Conservation (phyloP, 2,329 filamentous ascomycete genomes). For the Aspergillus chevalieri region DNA sequence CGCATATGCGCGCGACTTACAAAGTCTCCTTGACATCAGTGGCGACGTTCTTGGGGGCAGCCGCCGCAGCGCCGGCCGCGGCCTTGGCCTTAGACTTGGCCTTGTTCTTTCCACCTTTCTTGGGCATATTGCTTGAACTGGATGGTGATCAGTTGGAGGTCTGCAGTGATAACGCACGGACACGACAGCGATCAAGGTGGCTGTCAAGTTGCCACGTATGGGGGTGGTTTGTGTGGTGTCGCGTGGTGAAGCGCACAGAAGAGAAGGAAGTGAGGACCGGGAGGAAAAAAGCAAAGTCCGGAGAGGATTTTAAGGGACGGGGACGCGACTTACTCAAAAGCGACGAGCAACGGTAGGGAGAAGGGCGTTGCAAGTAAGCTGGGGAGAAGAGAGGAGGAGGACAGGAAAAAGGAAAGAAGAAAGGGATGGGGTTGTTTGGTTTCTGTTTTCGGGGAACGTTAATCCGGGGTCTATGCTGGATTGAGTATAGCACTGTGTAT, state of each 20-base stretch:
- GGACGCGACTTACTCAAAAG: not conserved
- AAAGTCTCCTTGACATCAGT: conserved; percentile 24
- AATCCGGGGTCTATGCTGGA: not conserved
- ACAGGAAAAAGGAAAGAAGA: not conserved
- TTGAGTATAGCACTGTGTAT: not conserved
- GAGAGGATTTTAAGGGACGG: too few relatives aligned
- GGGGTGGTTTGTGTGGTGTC: not conserved
- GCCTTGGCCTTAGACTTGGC: conserved; percentile 22
- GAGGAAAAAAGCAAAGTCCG: not conserved
- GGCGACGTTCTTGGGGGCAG: conserved; percentile 18
- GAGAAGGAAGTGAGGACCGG: not conserved
- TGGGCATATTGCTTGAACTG: conserved; percentile 21
- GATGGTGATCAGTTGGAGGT: not conserved
- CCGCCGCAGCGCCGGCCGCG: conserved; percentile 14
- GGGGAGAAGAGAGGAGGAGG: not conserved
- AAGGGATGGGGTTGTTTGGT: not conserved
- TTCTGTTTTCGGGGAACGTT: not conserved
- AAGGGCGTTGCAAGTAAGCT: not conserved
- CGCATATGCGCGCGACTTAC: conserved; percentile 21
- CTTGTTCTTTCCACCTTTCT: conserved; percentile 29
- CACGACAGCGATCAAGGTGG: not conserved
- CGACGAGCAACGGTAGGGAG: not conserved
- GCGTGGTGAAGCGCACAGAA: not conserved
- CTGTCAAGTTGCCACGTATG: not conserved
- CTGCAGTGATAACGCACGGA: not conserved